These are phyloP conservation scores for Hansenula lynferdii DNA, from an alignment of 1,139 yeast species.

Conservation along the genomic window DNA sequence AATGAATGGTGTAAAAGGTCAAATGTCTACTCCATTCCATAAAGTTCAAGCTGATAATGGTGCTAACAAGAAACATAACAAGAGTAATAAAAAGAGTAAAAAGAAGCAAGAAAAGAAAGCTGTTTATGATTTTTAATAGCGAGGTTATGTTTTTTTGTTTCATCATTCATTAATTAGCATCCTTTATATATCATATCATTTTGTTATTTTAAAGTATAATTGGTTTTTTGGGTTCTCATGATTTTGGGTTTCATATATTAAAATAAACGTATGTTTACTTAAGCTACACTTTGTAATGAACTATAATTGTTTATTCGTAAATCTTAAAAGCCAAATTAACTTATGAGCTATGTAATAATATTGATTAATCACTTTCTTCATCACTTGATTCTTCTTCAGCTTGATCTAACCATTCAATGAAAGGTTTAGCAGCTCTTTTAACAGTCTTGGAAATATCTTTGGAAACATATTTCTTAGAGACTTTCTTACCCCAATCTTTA, in stretches of 20 bases:
- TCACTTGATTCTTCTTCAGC: slow-evolving; percentile 73
- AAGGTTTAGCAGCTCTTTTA: slow-evolving; percentile 94
- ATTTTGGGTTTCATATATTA: no score
- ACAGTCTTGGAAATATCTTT: slow-evolving; percentile 91
- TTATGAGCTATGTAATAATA: no score
- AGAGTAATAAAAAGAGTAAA: slow-evolving; percentile 66
- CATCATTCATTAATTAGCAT: no score
- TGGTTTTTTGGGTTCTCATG: no score
- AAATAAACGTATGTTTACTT: no score
- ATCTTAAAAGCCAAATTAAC: no score
- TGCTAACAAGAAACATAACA: slow-evolving; percentile 66
- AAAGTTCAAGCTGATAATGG: slow-evolving; percentile 33
- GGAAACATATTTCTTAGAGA: slow-evolving; percentile 89
- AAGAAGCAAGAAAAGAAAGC: slow-evolving; percentile 8
- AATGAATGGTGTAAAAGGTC: slow-evolving; percentile 60
- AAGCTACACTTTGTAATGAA: no score
- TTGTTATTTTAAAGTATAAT: no score
- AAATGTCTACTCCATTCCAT: slow-evolving; percentile 70
- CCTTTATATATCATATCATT: no score
- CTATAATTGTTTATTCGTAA: no score
- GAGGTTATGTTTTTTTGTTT: no score
- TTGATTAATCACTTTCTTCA: slow-evolving; percentile 37
- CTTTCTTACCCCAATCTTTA: slow-evolving; percentile 84
- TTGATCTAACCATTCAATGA: slow-evolving; percentile 88
- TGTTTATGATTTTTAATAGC: neutral